Base-by-base conservation (phyloP, 2,329 filamentous ascomycete genomes). In the Nigrograna mackinnonii region DNA sequence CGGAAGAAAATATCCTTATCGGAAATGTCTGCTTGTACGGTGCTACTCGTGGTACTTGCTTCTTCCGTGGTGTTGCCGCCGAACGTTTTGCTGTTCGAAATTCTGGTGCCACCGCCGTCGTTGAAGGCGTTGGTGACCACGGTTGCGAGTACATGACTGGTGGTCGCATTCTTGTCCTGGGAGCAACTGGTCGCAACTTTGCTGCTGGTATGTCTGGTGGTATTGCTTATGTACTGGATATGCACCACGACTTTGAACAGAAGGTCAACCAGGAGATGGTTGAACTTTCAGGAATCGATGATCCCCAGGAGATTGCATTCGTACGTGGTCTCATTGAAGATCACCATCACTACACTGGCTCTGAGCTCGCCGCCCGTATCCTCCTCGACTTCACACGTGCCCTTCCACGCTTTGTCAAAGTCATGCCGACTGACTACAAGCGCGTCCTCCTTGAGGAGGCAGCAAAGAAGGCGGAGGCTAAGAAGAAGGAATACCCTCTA, bases 71-170 rank as follows among this genome's bases (percentile, higher is more conserved):
- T 80, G 84, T 96, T 49, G 92, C 92, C 62, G 92, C 92, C 31
- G 92, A 97, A 78, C 89, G 92, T 62, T 97, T 97, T 69, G 91
- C 91, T 49, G 92, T 97, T 54, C 87, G 92, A 57, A 97, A 97
- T 78, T 96, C 92, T 1, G 92, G 92, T 73, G 92, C 89, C 37
- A 95, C 86, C 20, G 91, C 92, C n/a, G 89, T 97, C 52, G 91
- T 96, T 49, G 92, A 97, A 73, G 92, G 92, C 73, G 83, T 95
- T 53, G 92, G 92, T 78, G 92, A 97, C 70, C 92, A 97, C 68
- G 89, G 90, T 50, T 96, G 91, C 67, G 92, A 97, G 79, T 97
- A 97, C 81, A 97, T 97, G 92, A 96, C 92, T 62, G 92, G 92
- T 67, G 92, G 92, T 66, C 89, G 91, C 64, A 79, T 96, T 37